Percentiles rank a stretch among this genome's conserved stretches.
Conservation (phyloP, 2,329 filamentous ascomycete species). For the Periglandula ipomoeae region DNA sequence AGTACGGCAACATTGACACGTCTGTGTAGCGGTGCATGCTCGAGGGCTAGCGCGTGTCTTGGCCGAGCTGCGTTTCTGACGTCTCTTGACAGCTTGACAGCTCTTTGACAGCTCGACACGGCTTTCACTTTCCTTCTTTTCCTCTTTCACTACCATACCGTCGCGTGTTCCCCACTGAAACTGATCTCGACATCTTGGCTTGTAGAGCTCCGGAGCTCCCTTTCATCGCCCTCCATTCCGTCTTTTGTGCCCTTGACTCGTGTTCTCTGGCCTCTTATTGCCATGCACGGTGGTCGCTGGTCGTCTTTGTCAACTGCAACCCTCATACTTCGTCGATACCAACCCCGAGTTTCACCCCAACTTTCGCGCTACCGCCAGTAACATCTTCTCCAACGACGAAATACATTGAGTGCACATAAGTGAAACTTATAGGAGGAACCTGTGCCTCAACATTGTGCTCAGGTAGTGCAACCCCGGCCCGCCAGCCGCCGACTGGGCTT, state of each 20-base stretch:
- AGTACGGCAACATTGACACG: no score
- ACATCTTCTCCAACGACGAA: not conserved
- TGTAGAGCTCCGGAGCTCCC: not conserved
- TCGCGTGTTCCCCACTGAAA: not conserved
- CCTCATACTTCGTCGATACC: not conserved
- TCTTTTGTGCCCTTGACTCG: not conserved
- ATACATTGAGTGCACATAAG: no score
- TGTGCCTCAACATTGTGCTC: not conserved
- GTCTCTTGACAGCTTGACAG: not conserved
- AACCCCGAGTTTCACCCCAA: not conserved
- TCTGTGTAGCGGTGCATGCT: not conserved
- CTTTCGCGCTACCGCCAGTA: not conserved
- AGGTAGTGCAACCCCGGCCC: slow-evolving; percentile 2
- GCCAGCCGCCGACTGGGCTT: not conserved
- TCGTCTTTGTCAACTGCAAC: slow-evolving; percentile 2
- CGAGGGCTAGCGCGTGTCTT: not conserved
- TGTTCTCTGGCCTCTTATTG: not conserved
- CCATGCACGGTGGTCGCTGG: slow-evolving; percentile 6
- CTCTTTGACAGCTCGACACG: not conserved
- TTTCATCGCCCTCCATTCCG: not conserved
- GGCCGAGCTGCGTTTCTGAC: no score
- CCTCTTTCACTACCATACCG: not conserved
- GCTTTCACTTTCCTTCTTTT: not conserved
- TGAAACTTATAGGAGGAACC: no score
- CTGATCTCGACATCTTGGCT: not conserved